Evolutionary conservation across 2,329 filamentous ascomycete species (phyloP).

Genomic region (Cordyceps cateniannulata): DNA sequence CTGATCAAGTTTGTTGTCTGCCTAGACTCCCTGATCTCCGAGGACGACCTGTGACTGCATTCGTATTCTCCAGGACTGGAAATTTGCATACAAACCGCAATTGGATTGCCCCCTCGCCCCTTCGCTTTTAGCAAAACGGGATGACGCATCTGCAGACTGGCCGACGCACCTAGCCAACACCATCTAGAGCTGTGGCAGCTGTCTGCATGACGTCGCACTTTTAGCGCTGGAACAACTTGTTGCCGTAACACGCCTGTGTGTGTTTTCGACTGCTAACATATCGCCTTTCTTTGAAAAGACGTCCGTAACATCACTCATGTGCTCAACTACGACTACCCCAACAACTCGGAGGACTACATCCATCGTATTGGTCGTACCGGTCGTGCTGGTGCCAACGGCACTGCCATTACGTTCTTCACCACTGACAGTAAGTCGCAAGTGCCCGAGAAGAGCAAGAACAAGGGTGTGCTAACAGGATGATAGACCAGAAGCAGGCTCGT

Average conservation of each 20-base stretch:
- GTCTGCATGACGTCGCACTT: constrained; percentile 19
- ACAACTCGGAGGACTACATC: constrained; percentile 98
- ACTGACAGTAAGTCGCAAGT: constrained; percentile 81
- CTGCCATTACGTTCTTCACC: constrained; percentile 97
- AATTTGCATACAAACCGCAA: constrained; percentile 48
- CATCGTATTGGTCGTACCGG: constrained; percentile 95
- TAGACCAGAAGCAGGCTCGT: constrained; percentile 90
- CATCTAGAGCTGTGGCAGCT: constrained; percentile 18
- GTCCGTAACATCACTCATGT: constrained; percentile 99
- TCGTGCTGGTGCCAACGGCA: constrained; percentile 88
- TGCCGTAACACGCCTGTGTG: constrained; percentile 45
- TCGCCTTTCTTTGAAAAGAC: constrained; percentile 65
- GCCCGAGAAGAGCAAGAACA: background rate
- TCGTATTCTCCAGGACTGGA: constrained; percentile 33
- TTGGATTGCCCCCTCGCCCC: constrained; percentile 52
- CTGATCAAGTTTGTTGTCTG: constrained; percentile 57
- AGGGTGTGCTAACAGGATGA: constrained; percentile 27
- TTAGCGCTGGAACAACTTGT: constrained; percentile 49
- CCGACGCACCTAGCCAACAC: constrained; percentile 32
- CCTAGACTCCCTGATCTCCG: constrained; percentile 49
- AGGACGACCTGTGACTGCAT: constrained; percentile 50
- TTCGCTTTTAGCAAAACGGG: constrained; percentile 32
- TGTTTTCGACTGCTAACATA: constrained; percentile 67
- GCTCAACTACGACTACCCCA: constrained; percentile 99
- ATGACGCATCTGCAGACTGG: constrained; percentile 41